Evolutionary conservation across 495 filamentous ascomycete species (phyloP).

Genomic region (Clohesyomyces aquaticus): DNA sequence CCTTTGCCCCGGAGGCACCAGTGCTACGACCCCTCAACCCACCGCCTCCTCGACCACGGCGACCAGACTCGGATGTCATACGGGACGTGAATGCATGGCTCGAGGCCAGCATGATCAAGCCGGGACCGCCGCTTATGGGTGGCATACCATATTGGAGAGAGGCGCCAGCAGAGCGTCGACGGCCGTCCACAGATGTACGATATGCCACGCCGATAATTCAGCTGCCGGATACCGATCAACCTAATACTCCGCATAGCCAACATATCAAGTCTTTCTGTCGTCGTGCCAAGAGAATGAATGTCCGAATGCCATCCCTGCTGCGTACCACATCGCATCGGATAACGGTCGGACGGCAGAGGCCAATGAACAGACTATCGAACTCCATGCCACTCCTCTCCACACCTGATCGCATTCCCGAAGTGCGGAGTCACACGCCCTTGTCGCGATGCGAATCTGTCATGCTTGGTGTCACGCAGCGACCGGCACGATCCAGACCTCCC

Average conservation of each 20-base stretch:
- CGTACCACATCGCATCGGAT: slow-evolving; percentile 14
- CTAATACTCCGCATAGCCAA: slow-evolving; percentile 3
- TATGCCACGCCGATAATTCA: slow-evolving; percentile 32
- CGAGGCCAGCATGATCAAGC: slow-evolving; percentile 31
- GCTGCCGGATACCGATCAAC: slow-evolving; percentile 3
- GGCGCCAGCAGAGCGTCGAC: not conserved
- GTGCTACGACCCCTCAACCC: slow-evolving; percentile 7
- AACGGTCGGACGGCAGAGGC: slow-evolving; percentile 12
- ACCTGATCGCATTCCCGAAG: not conserved
- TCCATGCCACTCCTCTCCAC: slow-evolving; percentile 28
- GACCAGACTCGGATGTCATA: slow-evolving; percentile 31
- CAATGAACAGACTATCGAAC: slow-evolving; percentile 14
- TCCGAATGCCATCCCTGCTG: slow-evolving; percentile 31
- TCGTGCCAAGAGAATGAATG: slow-evolving; percentile 27
- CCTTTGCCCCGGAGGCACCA: slow-evolving; percentile 1
- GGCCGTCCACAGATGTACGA: slow-evolving; percentile 15
- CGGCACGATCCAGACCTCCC: slow-evolving; percentile 7
- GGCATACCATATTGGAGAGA: slow-evolving; percentile 37
- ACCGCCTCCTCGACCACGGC: slow-evolving; percentile 26
- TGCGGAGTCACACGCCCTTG: not conserved
- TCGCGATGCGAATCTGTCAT: slow-evolving; percentile 10
- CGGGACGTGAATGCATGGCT: slow-evolving; percentile 38
- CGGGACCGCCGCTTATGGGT: slow-evolving; percentile 27
- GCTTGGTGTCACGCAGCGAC: not conserved
- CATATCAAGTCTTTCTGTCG: slow-evolving; percentile 31